These are phyloP conservation scores for Myxozyma sirexii DNA, from an alignment of 805 yeast species.

Conservation along the genomic window DNA sequence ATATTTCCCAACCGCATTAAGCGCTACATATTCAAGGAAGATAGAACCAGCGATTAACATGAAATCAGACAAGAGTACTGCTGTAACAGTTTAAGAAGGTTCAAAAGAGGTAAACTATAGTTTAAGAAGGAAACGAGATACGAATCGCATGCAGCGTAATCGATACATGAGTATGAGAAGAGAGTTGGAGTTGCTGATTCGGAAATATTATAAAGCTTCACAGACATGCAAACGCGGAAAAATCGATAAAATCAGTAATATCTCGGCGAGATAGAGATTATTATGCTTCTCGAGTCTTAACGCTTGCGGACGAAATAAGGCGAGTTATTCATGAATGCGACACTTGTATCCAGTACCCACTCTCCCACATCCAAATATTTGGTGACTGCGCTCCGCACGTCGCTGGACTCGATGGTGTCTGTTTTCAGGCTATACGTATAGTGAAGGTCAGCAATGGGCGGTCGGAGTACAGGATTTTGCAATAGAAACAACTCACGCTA, in stretches of 20 bases:
- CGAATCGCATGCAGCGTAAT: not conserved
- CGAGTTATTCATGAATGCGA: conserved; percentile 70
- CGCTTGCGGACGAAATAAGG: conserved; percentile 60
- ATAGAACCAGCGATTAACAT: not conserved
- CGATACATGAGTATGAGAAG: not conserved
- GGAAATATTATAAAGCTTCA: no score
- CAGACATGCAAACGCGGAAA: no score
- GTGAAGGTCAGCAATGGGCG: not conserved
- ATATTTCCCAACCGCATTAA: not conserved
- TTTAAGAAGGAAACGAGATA: not conserved
- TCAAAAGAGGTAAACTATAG: not conserved
- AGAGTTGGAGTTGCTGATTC: not conserved
- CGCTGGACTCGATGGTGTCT: conserved; percentile 52
- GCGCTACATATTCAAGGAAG: not conserved
- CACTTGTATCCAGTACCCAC: conserved; percentile 69
- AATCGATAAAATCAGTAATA: no score
- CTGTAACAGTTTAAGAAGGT: not conserved
- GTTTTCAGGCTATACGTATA: conserved; percentile 48
- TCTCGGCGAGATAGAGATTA: not conserved
- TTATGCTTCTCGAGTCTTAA: conserved; percentile 1
- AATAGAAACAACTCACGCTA: conserved; percentile 51
- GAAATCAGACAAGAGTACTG: not conserved
- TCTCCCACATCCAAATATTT: conserved; percentile 88
- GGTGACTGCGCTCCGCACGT: conserved; percentile 47
- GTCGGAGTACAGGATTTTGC: no score